These are phyloP conservation scores for Wickerhamiella lipophila DNA, from an alignment of 805 yeast genomes.

Conservation along the genomic window DNA sequence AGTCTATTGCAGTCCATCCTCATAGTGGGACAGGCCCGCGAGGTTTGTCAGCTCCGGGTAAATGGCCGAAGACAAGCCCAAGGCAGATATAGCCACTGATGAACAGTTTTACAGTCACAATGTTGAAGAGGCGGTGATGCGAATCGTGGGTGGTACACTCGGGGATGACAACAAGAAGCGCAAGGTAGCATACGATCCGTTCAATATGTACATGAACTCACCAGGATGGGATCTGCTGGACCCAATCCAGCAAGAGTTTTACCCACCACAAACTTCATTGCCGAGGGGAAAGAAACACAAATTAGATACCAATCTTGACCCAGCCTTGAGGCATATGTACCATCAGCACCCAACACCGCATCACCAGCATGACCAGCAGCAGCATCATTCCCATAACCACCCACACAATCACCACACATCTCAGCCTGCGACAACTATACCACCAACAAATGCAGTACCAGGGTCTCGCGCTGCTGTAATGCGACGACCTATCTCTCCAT, in stretches of 20 bases:
- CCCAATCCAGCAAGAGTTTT: slow-evolving; percentile 8
- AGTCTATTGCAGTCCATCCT: no score
- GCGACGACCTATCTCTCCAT: neutral
- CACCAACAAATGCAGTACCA: neutral
- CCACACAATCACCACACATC: neutral
- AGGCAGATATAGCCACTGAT: neutral
- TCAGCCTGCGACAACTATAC: neutral
- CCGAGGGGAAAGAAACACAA: slow-evolving; percentile 4
- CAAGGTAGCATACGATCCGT: slow-evolving; percentile 10
- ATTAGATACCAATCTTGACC: slow-evolving; percentile 3
- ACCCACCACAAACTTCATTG: neutral
- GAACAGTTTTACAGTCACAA: slow-evolving; percentile 7
- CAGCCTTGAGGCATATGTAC: slow-evolving; percentile 5
- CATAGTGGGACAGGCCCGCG: neutral
- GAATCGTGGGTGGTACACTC: slow-evolving; percentile 54
- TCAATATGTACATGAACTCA: slow-evolving; percentile 11
- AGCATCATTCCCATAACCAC: neutral
- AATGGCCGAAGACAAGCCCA: slow-evolving; percentile 5
- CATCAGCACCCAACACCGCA: neutral
- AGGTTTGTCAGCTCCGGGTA: slow-evolving; percentile 5
- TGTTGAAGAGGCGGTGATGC: slow-evolving; percentile 71
- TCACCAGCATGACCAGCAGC: neutral
- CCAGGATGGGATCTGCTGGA: slow-evolving; percentile 8
- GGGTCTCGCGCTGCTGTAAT: neutral
- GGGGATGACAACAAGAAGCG: slow-evolving; percentile 28